Conservation (phyloP, 1,284 basidiomycete species). For the Puccinia horiana region DNA sequence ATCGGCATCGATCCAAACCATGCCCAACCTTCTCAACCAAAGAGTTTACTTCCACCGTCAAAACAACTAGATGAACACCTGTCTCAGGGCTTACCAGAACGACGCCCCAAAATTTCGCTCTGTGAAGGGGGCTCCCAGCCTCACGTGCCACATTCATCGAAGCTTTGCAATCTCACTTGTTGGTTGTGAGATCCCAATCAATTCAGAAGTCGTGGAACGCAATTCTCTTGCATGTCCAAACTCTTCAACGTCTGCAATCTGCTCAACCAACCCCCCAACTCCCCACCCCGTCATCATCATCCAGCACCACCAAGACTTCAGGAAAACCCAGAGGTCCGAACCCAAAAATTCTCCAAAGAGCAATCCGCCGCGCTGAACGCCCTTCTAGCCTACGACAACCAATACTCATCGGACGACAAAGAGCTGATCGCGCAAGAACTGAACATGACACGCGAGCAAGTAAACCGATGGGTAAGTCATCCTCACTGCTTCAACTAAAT, state of each 20-base stretch:
- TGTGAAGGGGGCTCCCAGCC: background rate
- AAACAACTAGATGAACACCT: background rate
- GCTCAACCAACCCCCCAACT: background rate
- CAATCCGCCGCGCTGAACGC: conserved; percentile 20
- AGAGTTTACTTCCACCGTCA: background rate
- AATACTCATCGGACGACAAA: conserved; percentile 29
- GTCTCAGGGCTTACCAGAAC: background rate
- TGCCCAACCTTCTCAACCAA: background rate
- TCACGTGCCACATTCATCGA: conserved; percentile 2
- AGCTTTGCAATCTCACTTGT: background rate
- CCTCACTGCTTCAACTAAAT: background rate
- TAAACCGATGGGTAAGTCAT: conserved; percentile 41
- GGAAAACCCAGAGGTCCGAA: background rate
- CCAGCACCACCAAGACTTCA: background rate
- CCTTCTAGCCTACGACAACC: conserved; percentile 24
- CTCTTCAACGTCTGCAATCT: background rate
- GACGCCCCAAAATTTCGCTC: background rate
- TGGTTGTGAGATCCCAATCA: background rate
- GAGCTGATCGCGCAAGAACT: conserved; percentile 30
- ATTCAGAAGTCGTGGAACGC: background rate
- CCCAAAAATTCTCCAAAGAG: conserved; percentile 19
- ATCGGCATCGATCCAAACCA: background rate
- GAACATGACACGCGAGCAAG: conserved; percentile 27
- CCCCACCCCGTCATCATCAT: background rate
- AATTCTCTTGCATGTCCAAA: background rate